Evolutionary conservation across 371 early-diverging fungal genomes (phyloP).

Genomic region (Funneliformis caledonium): DNA sequence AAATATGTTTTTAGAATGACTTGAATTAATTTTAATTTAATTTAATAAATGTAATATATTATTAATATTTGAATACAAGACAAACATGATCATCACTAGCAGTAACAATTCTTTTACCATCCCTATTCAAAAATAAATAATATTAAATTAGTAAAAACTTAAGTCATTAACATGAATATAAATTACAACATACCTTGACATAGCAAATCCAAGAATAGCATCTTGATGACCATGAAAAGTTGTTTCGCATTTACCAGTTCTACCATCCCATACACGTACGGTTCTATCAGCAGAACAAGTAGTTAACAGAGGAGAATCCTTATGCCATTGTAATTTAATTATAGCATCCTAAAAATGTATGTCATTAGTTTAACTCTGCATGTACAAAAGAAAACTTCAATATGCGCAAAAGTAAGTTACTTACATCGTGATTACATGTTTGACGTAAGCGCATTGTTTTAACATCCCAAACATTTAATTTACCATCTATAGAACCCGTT

Average conservation of each 20-base stretch:
- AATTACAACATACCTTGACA: constrained; percentile 55
- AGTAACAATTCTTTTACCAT: constrained; percentile 74
- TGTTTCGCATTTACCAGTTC: constrained; percentile 74
- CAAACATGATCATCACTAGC: constrained; percentile 82
- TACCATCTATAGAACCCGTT: constrained; percentile 89
- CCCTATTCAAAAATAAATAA: constrained; percentile 50
- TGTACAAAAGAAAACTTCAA: not conserved
- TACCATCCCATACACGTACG: constrained; percentile 85
- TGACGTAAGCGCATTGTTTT: constrained; percentile 73
- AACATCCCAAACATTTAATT: constrained; percentile 87
- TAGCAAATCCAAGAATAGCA: constrained; percentile 81
- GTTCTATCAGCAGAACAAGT: constrained; percentile 79
- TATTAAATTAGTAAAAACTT: not conserved
- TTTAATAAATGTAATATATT: not conserved
- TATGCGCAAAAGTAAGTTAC: constrained; percentile 9
- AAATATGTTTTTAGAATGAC: no score
- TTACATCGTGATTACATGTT: constrained; percentile 68
- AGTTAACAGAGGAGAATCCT: constrained; percentile 66
- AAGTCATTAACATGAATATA: not conserved
- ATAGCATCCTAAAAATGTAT: constrained; percentile 71
- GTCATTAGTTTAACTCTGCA: not conserved
- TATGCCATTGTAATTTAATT: constrained; percentile 75
- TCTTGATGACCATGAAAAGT: constrained; percentile 88
- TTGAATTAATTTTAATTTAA: not conserved
- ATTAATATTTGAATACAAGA: constrained; percentile 61